Evolutionary conservation across 2,329 filamentous ascomycete species (phyloP), one percentile per base, ranked within the genome.

Genomic region (Sordariomycetes sp.): DNA sequence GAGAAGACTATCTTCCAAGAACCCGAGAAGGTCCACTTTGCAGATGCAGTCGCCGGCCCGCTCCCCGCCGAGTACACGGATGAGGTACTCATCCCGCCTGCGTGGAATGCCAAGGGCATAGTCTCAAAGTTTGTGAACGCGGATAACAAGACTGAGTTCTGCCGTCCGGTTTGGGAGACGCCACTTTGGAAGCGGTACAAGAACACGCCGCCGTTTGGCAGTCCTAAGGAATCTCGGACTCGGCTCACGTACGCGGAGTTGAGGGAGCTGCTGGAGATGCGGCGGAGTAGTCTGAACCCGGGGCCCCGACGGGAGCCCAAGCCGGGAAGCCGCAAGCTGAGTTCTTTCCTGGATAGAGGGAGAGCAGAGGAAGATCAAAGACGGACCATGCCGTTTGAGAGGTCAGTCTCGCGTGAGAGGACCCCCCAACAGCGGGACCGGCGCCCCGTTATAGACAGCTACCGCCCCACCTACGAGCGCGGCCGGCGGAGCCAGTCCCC

Each of bases 31-130:
- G 61, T 60, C 12, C 70, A 71, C 57, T 66, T 68, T 7, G 71
- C 72, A n/a, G 75, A 78, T 42, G 70, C 73, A n/a, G 71, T 77
- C 57, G 74, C 72, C 13, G 75, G 71, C 59, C 75, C 75, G 22
- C 65, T 78, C 1, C 69, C 73, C 3, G 61, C 64, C 17, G 65
- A 67, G 20, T 77, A 74, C 59, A 72, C 67, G 45, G 74, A 76
- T 22, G 70, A 73, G 17, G 69, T 75, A 8, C 72, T 77, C 35
- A 71, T 76, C 45, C 73, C 76, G 28, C 71, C 71, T 20, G 68
- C 72, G 5, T 74, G 71, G 63, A 69, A 74, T 60, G 69, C 73
- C 13, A 68, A 68, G 22, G 70, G 69, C 57, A 69, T 77, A 53
- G 70, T 72, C 51, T 78, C 76, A 2, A 67, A 70, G 25, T 77